Evolutionary conservation across 2,329 filamentous ascomycete species (phyloP).

Genomic region (Fusarium sp.): DNA sequence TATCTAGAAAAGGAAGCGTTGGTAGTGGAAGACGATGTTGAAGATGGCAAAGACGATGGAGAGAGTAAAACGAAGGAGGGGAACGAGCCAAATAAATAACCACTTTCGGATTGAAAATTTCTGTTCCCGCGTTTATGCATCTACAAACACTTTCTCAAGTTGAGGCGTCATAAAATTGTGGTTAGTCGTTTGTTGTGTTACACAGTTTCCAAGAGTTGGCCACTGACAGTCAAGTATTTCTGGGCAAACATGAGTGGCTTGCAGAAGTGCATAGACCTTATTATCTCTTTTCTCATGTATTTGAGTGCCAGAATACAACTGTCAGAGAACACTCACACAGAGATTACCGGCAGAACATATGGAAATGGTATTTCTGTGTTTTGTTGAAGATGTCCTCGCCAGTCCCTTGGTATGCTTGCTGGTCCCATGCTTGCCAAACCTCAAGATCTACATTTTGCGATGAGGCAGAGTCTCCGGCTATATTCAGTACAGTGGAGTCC

Average conservation of each 20-base stretch:
- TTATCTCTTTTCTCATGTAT: neutral
- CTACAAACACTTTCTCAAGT: neutral
- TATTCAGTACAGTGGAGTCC: neutral
- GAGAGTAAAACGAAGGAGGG: too few relatives aligned
- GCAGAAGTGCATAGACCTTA: neutral
- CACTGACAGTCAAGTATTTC: neutral
- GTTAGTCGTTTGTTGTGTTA: neutral
- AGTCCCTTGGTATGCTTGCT: neutral
- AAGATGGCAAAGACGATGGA: neutral
- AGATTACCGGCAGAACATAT: too few relatives aligned
- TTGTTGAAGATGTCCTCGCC: neutral
- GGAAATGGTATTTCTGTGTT: neutral
- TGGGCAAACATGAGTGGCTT: neutral
- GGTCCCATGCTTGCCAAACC: too few relatives aligned
- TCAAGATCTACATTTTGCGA: neutral
- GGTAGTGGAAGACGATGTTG: neutral
- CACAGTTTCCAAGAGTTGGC: neutral
- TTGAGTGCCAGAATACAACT: neutral
- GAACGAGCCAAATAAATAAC: neutral
- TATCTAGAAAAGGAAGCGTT: neutral
- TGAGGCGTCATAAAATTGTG: neutral
- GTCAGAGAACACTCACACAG: rapidly evolving
- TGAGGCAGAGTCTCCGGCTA: neutral
- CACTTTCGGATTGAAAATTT: neutral
- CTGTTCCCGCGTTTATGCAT: neutral